Evolutionary conservation across 2,329 filamentous ascomycete genomes (phyloP), one percentile per base, ranked within the genome.

Genomic region (Fonsecaea nubica): DNA sequence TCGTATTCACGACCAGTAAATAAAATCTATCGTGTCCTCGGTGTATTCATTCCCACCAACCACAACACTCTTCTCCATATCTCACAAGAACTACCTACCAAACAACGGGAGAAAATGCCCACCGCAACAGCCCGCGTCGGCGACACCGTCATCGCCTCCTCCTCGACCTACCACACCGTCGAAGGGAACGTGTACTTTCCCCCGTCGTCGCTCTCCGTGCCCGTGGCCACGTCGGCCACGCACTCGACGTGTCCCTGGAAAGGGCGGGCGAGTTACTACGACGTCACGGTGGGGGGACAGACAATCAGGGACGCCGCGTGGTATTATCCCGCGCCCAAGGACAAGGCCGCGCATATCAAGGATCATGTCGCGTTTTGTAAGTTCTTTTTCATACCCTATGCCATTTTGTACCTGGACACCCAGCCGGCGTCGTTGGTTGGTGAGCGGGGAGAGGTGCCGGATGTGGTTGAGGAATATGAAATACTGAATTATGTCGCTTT

Each of bases 181-280:
- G 86, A 88, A 70, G 85, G 85, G 32, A 87, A 87, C 75, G 80
- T 87, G 66, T 87, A 87, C 73, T 84, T 85, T 72, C 82, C 82
- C 50, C 81, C 80, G 0, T 77, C 79, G 7, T 75, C 81, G 7
- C 74, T 86, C 67, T 21, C 18, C 1, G 78, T 74, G 1, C 69
- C 78, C 69, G 81, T 87, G 67, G 76, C 74, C 48, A 75, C 78
- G 18, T 84, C 84, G 6, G 76, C 80, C 13, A 80, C 81, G 10
- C 79, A 77, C 50, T 86, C 85, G 0, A 75, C 79, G 57, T 88
- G 85, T 64, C 80, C 81, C 0, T 87, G 85, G 84, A 88, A 87
- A 74, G 86, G 86, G 2, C 78, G 82, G 35, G 85, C 86, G 3
- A 83, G 79, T 52, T 88, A 88, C 74, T 87, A 87, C 74, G 83